Evolutionary conservation across 768 basidiomycete species (phyloP), one percentile per base, ranked within the genome.

Genomic region (Russula vinacea): DNA sequence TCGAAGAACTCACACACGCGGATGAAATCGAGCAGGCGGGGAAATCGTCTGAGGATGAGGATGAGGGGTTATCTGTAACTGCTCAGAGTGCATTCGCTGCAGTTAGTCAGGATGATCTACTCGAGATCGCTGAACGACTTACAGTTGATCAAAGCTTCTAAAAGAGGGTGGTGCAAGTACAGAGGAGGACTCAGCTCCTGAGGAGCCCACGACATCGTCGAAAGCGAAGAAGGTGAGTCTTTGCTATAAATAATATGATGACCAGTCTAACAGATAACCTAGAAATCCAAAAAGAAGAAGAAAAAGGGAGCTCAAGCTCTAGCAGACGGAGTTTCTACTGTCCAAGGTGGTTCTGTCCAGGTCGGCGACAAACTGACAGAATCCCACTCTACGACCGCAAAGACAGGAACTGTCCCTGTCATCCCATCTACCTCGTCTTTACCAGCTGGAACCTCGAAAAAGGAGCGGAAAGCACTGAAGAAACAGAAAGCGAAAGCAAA

Each of bases 1-100:
- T 86, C 26, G 91, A 94, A 64, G 91, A 95, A 67, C 82, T 95
- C 2, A 79, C 84, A 40, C 81, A 83, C 1, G 79, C 88, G 44
- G 76, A 76, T 45, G 74, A 74, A 29, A 67, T 74, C 9, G 64
- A 63, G 14, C 58, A 68, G 80, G 82, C 33, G 79, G 81, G 42
- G 69, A 45, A 59, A 64, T 71, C 29, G 47, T 51, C 64, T 44
- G 58, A 68, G 59, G 69, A 35, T 62, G 69, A 59, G 50, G 69
- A 62, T 37, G 68, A 68, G 60, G 73, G 68, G 40, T 55, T 42
- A 14, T 33, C 47, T 26, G 42, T 39, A 39, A 45, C 55, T 11
- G 52, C n/a, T 52, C 60, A 51, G 49, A 58, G 62, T 44, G 60
- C 57, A 22, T 69, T 69, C 56, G 68, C 66, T 17, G 68, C 62